Evolutionary conservation across 345 rosid genomes (phyloP), one percentile per base, ranked within the genome.

Genomic region (Cardiospermum halicacabum): DNA sequence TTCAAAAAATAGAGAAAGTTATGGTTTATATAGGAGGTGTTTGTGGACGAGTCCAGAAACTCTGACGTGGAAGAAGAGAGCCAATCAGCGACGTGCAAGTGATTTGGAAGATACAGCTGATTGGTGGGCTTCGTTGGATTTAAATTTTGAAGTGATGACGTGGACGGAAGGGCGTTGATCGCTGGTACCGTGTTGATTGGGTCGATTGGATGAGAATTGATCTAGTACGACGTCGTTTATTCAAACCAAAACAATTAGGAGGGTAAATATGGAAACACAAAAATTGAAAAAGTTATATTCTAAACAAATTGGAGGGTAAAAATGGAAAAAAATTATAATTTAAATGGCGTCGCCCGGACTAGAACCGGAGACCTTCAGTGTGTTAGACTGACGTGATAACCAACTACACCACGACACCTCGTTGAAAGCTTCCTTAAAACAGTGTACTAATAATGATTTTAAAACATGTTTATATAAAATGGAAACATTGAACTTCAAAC

Each of bases 311-410:
- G n/a, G n/a, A n/a, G n/a, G n/a, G n/a, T n/a, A n/a, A n/a, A 34
- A 3, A 10, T 34, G 9, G 37, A 34, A 2, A 34, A 34, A 4
- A 0, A 2, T 34, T 5, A 34, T 5, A 25, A 2, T 2, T 0
- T 3, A 0, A 4, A 34, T 91, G 86, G 93, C 91, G 78, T 86
- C 91, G 81, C 93, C 93, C 84, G 84, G 88, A 60, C 56, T 91
- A 76, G 91, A 91, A 91, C 84, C 83, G 85, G 85, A 88, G 94
- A 85, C 94, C 92, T 89, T 91, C 89, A 85, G 86, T 85, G 97
- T 84, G 96, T 85, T 87, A 86, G 87, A 89, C 87, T 83, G 90
- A 85, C 86, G 92, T 89, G 89, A 87, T 91, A 89, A 87, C 92
- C 96, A 89, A 92, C 94, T 84, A 85, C 92, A 91, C 96, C 97